These are phyloP conservation scores for Corniculantispora saksenae DNA, from an alignment of 2,329 filamentous ascomycete species.

Conservation along the genomic window DNA sequence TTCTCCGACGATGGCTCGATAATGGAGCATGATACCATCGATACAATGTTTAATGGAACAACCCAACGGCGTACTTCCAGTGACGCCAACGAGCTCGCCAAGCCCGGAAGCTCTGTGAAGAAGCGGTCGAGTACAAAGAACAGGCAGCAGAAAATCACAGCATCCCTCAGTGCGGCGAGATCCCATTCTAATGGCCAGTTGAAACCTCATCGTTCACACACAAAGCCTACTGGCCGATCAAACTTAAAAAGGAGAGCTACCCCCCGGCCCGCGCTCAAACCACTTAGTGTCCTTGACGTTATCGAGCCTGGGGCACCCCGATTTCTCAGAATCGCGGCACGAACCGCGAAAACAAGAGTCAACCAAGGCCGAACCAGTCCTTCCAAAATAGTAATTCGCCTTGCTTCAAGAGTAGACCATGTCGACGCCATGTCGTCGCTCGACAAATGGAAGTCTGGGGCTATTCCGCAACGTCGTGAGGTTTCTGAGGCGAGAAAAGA, in stretches of 20 bases:
- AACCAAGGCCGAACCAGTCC: constrained; percentile 58
- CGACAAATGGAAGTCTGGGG: constrained; percentile 56
- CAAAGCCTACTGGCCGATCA: background rate
- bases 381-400: constrained; percentile 55
- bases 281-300: constrained; percentile 63
- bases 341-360: constrained; percentile 49
- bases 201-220: background rate
- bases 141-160: constrained; percentile 12
- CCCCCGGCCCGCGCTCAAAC: constrained; percentile 36
- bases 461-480: constrained; percentile 45
- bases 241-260: constrained; percentile 18
- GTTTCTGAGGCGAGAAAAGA: constrained; percentile 31
- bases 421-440: constrained; percentile 56
- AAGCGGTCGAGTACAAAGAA: background rate
- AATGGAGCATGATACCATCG: constrained; percentile 54
- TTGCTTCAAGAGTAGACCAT: constrained; percentile 63
- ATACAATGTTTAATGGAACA: constrained; percentile 48
- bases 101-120: constrained; percentile 24
- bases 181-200: background rate
- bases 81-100: constrained; percentile 9
- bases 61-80: constrained; percentile 41
- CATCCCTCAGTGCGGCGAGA: background rate
- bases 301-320: constrained; percentile 52
- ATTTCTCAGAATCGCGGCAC: constrained; percentile 63
- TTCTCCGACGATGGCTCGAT: constrained; percentile 35